Conservation (phyloP, 805 yeast species). For the Blastobotrys attinorum region DNA sequence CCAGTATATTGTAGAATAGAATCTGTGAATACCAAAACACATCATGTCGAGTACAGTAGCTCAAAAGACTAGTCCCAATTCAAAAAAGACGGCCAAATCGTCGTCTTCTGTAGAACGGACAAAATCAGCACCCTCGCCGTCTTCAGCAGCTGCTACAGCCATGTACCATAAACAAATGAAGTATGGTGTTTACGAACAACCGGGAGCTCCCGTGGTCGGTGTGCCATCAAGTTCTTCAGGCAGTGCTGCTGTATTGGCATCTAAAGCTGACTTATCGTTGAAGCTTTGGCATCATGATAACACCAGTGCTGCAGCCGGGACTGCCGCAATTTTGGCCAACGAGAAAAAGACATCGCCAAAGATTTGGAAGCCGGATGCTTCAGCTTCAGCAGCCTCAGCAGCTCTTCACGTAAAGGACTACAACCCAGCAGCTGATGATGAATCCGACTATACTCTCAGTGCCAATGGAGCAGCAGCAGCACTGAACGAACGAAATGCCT, state of each 20-base stretch:
- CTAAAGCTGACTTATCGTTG: slow-evolving; percentile 25
- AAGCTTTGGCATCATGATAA: slow-evolving; percentile 29
- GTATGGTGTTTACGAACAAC: slow-evolving; percentile 27
- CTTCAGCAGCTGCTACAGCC: slow-evolving; percentile 27
- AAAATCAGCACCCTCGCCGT: too few species aligned
- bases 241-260: slow-evolving; percentile 29
- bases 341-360: slow-evolving; percentile 26
- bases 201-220: slow-evolving; percentile 33
- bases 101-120: too few species aligned
- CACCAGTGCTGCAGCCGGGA: slow-evolving; percentile 23
- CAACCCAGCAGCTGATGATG: slow-evolving; percentile 7
- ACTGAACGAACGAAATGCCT: slow-evolving; percentile 16
- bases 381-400: slow-evolving; percentile 47
- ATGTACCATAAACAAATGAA: slow-evolving; percentile 27
- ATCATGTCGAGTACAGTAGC: too few species aligned
- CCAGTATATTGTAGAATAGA: too few species aligned
- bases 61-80: too few species aligned
- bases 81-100: too few species aligned
- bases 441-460: slow-evolving; percentile 7
- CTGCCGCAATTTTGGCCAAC: slow-evolving; percentile 32
- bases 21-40: too few species aligned
- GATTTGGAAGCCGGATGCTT: slow-evolving; percentile 34
- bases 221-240: slow-evolving; percentile 25
- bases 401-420: slow-evolving; percentile 34
- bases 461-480: slow-evolving; percentile 7